A percentile compares a stretch with the other conserved stretches of the same genome.
Conservation (phyloP, 2,329 filamentous ascomycete species). For the Penicillium paneum region DNA sequence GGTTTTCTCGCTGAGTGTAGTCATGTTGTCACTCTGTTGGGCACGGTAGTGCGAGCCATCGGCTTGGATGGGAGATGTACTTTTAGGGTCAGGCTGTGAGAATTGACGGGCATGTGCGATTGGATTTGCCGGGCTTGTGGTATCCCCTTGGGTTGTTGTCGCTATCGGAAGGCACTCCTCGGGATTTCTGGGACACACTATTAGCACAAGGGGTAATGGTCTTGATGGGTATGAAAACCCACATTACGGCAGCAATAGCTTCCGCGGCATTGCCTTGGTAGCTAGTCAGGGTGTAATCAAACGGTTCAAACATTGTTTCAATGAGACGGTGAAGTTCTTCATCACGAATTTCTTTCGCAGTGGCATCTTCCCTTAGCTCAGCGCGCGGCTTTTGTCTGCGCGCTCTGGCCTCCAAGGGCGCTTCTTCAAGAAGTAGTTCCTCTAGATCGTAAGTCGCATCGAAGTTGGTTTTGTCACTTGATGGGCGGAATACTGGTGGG, state of each 20-base stretch:
- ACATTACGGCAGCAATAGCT: constrained; percentile 39
- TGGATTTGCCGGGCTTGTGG: constrained; percentile 11
- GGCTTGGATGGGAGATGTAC: constrained; percentile 30
- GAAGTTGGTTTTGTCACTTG: constrained; percentile 97
- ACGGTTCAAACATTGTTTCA: constrained; percentile 87
- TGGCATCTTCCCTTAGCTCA: constrained; percentile 87
- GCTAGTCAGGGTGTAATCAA: constrained; percentile 84
- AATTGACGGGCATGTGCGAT: constrained; percentile 35
- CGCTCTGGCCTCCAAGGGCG: constrained; percentile 86
- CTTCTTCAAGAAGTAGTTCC: constrained; percentile 88
- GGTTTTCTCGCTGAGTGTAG: constrained; percentile 28
- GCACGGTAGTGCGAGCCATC: constrained; percentile 31
- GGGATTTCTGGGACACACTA: constrained; percentile 32
- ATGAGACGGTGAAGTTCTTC: constrained; percentile 94
- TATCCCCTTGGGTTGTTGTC: constrained; percentile 15
- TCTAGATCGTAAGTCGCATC: constrained; percentile 97
- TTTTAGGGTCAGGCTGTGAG: constrained; percentile 36
- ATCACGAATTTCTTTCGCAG: constrained; percentile 88
- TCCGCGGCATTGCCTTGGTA: constrained; percentile 58
- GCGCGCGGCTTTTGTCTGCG: constrained; percentile 91
- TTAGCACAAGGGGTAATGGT: constrained; percentile 4
- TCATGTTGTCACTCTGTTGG: constrained; percentile 28
- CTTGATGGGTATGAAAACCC: constrained; percentile 16
- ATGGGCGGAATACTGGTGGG: constrained; percentile 86
- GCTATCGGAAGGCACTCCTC: constrained; percentile 36